Base-by-base conservation (phyloP, 345 rosid genomes). In the Crucihimalaya himalaica region DNA sequence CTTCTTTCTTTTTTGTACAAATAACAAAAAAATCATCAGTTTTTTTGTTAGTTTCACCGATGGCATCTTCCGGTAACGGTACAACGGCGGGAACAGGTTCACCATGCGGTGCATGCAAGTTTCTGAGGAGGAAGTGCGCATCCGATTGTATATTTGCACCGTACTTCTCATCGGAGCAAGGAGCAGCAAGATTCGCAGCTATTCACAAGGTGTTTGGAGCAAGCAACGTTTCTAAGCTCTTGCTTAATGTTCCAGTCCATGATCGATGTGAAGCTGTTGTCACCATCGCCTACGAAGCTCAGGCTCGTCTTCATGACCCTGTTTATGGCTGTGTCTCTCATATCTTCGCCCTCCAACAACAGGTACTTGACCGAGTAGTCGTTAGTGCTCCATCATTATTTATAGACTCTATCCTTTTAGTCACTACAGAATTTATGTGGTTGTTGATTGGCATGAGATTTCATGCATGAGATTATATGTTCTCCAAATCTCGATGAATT, bases 201-300 rank as follows among this genome's bases (percentile, higher is more conserved):
- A 80, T 86, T 29, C 91, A 86, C 57, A 86, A 85, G 74, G 88
- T 86, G n/a, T 86, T 86, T 63, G 90, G 90, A 29, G 90, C 90
- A n/a, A 86, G 90, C 45, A 86, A 86, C 53, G 88, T 83, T 2
- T 84, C 91, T 28, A 86, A 86, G 80, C 74, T 86, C 40, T 55
- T 86, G 67, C 74, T 83, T 58, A 85, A 79, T 65, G 81, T 86
- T 28, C 91, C 91, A 1, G 63, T 77, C 11, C 83, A 81, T 43
- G 83, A 86, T 40, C 90, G 90, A 28, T 81, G 82, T 64, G 88
- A 86, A 69, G 90, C 90, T 7, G 87, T 86, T 9, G 87, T 84
- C 48, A 83, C 88, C 11, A 84, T 86, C 16, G 83, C 86, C 25
- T 86, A 84, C 25, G 90, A 86, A 71, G 90, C 88, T 69, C 88